Percentiles rank a stretch among this genome's conserved stretches.
Conservation (phyloP, 2,329 filamentous ascomycete species). For the Lasiodiplodia hormozganensis region DNA sequence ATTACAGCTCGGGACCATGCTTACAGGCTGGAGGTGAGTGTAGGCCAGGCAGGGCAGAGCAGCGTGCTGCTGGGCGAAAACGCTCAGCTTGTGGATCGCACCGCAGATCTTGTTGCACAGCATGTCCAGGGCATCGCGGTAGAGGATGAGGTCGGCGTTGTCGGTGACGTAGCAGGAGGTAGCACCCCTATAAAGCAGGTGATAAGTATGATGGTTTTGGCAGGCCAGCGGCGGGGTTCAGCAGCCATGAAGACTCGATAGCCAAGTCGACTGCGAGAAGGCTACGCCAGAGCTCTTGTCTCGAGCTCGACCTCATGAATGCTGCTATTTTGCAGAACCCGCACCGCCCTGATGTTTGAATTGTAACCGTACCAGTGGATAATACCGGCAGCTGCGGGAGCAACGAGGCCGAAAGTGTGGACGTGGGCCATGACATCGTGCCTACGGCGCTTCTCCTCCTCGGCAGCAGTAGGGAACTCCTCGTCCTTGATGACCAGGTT, state of each 20-base stretch:
- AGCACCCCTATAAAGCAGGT: conserved; percentile 45
- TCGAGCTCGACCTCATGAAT: background rate
- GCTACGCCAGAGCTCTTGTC: background rate
- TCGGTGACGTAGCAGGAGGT: conserved; percentile 72
- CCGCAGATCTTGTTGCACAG: conserved; percentile 79
- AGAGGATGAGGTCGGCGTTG: conserved; percentile 79
- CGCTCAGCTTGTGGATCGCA: conserved; percentile 75
- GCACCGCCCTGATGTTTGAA: conserved; percentile 38
- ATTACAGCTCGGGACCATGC: background rate
- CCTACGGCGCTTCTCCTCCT: conserved; percentile 57
- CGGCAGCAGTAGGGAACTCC: conserved; percentile 55
- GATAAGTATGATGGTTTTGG: background rate
- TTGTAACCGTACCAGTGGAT: conserved; percentile 69
- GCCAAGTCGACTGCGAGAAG: background rate
- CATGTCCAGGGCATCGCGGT: conserved; percentile 77
- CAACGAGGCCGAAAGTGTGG: conserved; percentile 74
- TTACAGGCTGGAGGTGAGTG: conserved; percentile 72
- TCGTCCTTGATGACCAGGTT: conserved; percentile 54
- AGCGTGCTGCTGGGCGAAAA: conserved; percentile 77
- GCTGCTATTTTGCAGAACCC: background rate
- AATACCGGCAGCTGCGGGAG: conserved; percentile 79
- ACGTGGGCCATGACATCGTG: conserved; percentile 74
- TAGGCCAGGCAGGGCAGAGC: conserved; percentile 75
- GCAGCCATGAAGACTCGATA: background rate
- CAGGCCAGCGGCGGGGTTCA: background rate